These are phyloP conservation scores for Mucor ambiguus DNA, from an alignment of 371 early-diverging fungal species.

Conservation along the genomic window DNA sequence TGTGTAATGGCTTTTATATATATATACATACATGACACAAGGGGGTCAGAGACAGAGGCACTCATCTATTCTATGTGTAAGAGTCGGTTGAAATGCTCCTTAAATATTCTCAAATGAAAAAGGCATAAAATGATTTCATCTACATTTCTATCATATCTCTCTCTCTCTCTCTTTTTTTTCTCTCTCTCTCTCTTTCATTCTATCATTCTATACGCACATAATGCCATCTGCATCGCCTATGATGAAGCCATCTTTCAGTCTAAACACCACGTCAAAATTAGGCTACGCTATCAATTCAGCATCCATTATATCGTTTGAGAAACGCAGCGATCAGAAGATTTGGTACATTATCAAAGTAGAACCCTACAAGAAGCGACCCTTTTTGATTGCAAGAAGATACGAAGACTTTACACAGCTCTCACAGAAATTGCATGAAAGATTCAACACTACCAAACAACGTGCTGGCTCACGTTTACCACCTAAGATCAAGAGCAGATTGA, in stretches of 20 bases:
- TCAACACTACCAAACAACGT: slow-evolving; percentile 8
- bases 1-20: not conserved
- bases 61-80: not conserved
- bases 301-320: slow-evolving; percentile 26
- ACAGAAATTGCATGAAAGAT: slow-evolving; percentile 25
- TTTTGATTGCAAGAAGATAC: slow-evolving; percentile 21
- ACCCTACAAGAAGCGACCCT: slow-evolving; percentile 4
- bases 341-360: slow-evolving; percentile 25
- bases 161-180: not conserved
- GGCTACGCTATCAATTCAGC: slow-evolving; percentile 13
- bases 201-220: not conserved
- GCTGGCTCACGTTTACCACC: slow-evolving; percentile 14
- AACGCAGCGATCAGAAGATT: slow-evolving; percentile 27
- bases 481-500: slow-evolving; percentile 21
- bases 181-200: not conserved
- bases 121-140: not conserved
- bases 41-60: slow-evolving; percentile 1
- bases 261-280: not conserved
- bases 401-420: slow-evolving; percentile 33
- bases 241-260: slow-evolving; percentile 9
- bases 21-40: not conserved
- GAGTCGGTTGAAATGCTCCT: slow-evolving; percentile 7
- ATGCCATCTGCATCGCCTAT: slow-evolving; percentile 15
- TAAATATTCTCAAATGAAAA: slow-evolving; percentile 4
- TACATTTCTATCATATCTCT: not conserved